Percentiles rank a stretch among this genome's conserved stretches.
Evolutionary conservation across 2,329 filamentous ascomycete genomes (phyloP).

Genomic region (Pseudocercospora musae): DNA sequence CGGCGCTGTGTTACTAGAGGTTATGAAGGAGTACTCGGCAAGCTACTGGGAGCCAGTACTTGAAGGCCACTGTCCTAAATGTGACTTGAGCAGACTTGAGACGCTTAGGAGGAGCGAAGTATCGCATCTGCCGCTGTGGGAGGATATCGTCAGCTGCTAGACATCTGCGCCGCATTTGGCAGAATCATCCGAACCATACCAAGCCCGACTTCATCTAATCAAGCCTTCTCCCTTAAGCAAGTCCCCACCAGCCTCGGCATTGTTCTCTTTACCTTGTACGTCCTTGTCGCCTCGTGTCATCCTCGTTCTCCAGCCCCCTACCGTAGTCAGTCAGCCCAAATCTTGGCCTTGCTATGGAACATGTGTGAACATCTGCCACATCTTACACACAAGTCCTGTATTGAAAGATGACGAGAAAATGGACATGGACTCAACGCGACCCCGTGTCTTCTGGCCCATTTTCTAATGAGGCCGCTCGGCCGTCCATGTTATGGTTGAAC

Average conservation of each 20-base stretch:
- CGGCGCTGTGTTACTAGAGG: conserved; percentile 20
- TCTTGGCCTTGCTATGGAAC: background rate
- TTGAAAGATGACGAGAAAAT: background rate
- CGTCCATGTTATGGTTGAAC: too few relatives aligned
- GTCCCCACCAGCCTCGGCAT: background rate
- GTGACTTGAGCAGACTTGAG: conserved; percentile 17
- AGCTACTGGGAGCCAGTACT: conserved; percentile 18
- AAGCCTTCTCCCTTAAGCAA: background rate
- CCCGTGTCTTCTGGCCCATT: background rate
- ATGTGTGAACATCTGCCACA: background rate
- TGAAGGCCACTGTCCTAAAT: conserved; percentile 18
- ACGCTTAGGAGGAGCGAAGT: conserved; percentile 12
- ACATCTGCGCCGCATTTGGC: background rate
- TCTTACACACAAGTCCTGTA: background rate
- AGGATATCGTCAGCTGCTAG: conserved; percentile 12
- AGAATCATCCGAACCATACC: background rate
- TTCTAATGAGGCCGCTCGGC: background rate
- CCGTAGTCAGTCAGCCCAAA: background rate
- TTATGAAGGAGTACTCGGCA: conserved; percentile 21
- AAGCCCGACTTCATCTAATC: background rate
- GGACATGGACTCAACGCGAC: background rate
- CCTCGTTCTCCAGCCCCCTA: background rate
- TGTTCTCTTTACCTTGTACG: background rate
- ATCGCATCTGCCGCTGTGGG: conserved; percentile 18
- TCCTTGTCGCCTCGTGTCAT: background rate